Percentiles rank a stretch among this genome's conserved stretches.
phyloP scores from a whole-genome alignment of 2,329 filamentous ascomycete genomes.

The Fusarium falciforme region DNA sequence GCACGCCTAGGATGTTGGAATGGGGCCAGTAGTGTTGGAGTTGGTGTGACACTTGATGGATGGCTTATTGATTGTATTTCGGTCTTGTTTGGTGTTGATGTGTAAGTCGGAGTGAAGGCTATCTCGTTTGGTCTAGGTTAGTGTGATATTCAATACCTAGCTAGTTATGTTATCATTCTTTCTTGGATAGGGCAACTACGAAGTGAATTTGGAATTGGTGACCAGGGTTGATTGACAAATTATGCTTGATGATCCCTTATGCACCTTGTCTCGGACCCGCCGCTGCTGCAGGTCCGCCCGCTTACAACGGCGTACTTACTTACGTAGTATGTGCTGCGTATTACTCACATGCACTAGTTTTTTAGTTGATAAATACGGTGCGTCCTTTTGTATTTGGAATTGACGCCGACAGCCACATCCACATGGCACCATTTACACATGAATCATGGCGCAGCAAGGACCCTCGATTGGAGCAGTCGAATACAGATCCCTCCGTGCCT shows the following conservation, averaged over 20 bases:
- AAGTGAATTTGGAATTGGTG: background rate
- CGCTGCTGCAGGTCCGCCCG: background rate
- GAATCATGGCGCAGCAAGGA: background rate
- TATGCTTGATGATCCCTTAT: background rate
- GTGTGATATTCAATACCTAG: background rate
- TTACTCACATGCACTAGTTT: background rate
- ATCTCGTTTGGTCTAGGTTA: background rate
- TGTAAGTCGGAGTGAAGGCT: background rate
- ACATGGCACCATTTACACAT: background rate
- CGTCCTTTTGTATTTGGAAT: background rate
- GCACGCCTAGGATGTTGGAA: background rate
- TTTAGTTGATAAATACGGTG: background rate
- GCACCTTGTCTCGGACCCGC: background rate
- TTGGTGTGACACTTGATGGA: background rate
- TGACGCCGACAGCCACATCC: background rate
- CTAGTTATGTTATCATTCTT: too few relatives aligned
- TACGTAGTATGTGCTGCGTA: background rate
- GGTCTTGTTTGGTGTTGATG: background rate
- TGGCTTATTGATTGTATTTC: background rate
- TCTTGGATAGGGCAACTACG: background rate
- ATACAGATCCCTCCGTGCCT: slow-evolving; percentile 1
- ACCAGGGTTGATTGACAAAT: background rate
- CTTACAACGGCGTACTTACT: background rate
- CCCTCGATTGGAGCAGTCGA: background rate
- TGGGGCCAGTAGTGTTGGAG: too few relatives aligned